These are phyloP conservation scores for Pneumocystis murina DNA, from an alignment of 1,139 yeast genomes.

Conservation along the genomic window DNA sequence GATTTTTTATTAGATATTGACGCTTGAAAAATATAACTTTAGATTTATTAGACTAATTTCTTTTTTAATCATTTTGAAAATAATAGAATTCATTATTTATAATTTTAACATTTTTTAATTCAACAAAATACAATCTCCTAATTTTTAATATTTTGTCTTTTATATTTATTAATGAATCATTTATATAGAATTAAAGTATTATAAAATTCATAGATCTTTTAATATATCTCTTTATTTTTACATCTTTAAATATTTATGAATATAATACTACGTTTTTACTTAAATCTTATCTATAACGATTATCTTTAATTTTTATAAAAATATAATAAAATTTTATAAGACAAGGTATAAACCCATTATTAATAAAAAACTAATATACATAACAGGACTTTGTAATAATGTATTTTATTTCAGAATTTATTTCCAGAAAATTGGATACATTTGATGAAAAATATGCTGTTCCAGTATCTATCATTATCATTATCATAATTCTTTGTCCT, in stretches of 20 bases:
- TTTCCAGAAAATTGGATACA: neutral
- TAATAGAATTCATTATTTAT: neutral
- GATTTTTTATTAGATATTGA: neutral
- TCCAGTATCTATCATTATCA: neutral
- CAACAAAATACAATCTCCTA: neutral
- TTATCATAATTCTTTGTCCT: neutral
- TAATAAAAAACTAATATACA: neutral
- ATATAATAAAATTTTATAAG: neutral
- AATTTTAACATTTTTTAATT: neutral
- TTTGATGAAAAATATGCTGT: neutral
- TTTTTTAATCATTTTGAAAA: neutral
- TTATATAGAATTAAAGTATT: neutral
- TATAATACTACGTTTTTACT: neutral
- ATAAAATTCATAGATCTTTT: neutral
- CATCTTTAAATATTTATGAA: neutral
- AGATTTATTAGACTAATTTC: neutral
- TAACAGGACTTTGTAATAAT: neutral
- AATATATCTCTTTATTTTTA: neutral
- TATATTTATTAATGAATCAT: neutral
- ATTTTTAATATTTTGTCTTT: no score
- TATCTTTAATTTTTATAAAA: neutral
- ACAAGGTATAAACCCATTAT: neutral
- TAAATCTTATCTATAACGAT: neutral
- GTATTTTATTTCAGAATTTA: neutral
- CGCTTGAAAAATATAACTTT: neutral